phyloP scores from a whole-genome alignment of 2,329 filamentous ascomycete species.

The Colletotrichum shisoi region DNA sequence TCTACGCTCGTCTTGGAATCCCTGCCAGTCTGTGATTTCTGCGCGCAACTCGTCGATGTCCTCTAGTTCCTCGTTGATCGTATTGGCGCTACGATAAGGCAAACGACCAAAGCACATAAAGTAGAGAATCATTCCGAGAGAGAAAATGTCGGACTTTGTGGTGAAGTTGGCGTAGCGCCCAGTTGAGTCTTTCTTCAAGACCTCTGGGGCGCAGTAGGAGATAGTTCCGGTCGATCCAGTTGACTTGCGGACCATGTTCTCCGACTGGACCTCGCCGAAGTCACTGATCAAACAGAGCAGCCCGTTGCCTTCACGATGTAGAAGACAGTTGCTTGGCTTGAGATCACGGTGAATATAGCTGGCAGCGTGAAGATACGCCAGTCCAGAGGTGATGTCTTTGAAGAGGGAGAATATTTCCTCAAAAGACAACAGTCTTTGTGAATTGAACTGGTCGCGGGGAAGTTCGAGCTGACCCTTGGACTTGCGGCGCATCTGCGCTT shows the following conservation, averaged over 20 bases:
- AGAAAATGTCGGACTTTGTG: constrained; percentile 98
- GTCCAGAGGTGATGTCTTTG: constrained; percentile 89
- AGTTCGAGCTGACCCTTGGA: constrained; percentile 79
- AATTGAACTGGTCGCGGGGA: constrained; percentile 57
- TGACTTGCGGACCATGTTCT: constrained; percentile 81
- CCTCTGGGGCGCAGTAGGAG: constrained; percentile 96
- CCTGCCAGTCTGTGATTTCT: constrained; percentile 87
- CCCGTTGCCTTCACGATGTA: constrained; percentile 77
- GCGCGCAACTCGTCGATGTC: constrained; percentile 83
- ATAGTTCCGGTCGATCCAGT: constrained; percentile 95
- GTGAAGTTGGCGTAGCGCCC: constrained; percentile 92
- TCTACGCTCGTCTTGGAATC: constrained; percentile 79
- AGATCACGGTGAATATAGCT: constrained; percentile 96
- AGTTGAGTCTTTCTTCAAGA: constrained; percentile 72
- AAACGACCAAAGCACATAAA: constrained; percentile 95
- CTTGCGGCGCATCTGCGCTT: constrained; percentile 82
- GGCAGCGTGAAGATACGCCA: constrained; percentile 87
- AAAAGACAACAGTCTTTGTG: constrained; percentile 65
- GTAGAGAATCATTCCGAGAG: constrained; percentile 96
- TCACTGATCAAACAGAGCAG: constrained; percentile 90
- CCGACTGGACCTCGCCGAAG: constrained; percentile 93
- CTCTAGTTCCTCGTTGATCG: constrained; percentile 88
- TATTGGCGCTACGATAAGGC: constrained; percentile 84
- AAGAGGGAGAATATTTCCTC: constrained; percentile 98
- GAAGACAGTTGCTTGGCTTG: constrained; percentile 93